Percentiles rank a stretch among this genome's conserved stretches.
phyloP scores from a whole-genome alignment of 495 filamentous ascomycete genomes.

The Echria macrotheca region DNA sequence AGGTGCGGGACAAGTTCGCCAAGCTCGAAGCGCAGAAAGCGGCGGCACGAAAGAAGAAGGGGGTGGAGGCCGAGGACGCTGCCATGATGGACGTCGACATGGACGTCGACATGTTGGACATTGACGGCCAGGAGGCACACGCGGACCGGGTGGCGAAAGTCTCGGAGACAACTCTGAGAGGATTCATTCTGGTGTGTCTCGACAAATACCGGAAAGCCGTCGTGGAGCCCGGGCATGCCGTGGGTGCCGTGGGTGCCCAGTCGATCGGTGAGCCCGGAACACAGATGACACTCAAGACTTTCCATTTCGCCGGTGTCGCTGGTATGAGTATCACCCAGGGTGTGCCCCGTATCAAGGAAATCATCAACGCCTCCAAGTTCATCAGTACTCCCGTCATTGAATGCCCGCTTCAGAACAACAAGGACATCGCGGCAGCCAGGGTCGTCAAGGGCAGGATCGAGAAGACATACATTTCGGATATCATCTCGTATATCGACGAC shows the following conservation, averaged over 20 bases:
- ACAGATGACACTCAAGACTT: constrained; percentile 99
- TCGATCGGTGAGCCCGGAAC: constrained; percentile 98
- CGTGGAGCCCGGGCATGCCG: constrained; percentile 90
- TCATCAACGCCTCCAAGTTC: constrained; percentile 90
- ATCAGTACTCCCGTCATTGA: constrained; percentile 93
- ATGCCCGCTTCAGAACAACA: constrained; percentile 69
- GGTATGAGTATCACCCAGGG: constrained; percentile 98
- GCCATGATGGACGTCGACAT: too few relatives aligned
- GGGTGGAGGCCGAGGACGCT: constrained; percentile 8
- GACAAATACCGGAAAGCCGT: constrained; percentile 84
- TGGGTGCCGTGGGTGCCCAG: constrained; percentile 96
- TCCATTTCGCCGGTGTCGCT: constrained; percentile 99
- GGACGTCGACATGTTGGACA: too few relatives aligned
- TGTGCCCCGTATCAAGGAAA: constrained; percentile 99
- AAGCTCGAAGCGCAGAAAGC: constrained; percentile 15
- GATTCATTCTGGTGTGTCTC: constrained; percentile 78
- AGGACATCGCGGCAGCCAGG: constrained; percentile 66
- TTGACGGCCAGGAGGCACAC: constrained; percentile 22
- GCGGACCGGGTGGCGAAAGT: constrained; percentile 75
- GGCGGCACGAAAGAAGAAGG: neutral
- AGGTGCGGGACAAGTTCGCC: constrained; percentile 10
- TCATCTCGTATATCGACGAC: constrained; percentile 73
- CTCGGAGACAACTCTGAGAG: constrained; percentile 61
- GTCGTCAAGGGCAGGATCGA: constrained; percentile 89
- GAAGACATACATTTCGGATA: constrained; percentile 72